phyloP scores from a whole-genome alignment of 1,284 basidiomycete genomes.

The Cronartium quercuum region DNA sequence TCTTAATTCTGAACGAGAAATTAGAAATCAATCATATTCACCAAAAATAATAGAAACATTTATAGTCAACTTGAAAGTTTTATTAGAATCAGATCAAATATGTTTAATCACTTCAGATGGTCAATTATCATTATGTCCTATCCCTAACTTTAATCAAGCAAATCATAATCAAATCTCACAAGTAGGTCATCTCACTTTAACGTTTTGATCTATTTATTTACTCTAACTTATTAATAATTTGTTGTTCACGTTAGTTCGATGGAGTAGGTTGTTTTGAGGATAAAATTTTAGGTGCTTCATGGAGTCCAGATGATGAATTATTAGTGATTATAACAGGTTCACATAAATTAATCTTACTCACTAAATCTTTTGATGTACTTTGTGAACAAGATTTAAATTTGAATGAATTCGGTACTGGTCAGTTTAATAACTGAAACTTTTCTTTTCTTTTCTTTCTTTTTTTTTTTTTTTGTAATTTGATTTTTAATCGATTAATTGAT shows the following conservation, averaged over 20 bases:
- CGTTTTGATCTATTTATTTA: neutral
- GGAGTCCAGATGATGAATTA: constrained; percentile 50
- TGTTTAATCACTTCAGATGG: constrained; percentile 34
- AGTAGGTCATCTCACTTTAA: neutral
- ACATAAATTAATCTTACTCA: constrained; percentile 48
- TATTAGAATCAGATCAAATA: constrained; percentile 28
- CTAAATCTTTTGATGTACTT: constrained; percentile 47
- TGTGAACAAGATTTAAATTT: constrained; percentile 45
- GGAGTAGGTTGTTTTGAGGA: constrained; percentile 47
- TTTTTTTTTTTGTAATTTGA: neutral
- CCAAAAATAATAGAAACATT: neutral
- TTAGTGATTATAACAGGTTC: constrained; percentile 44
- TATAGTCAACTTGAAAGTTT: constrained; percentile 19
- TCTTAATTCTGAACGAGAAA: neutral
- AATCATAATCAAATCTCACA: neutral
- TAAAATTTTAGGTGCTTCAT: constrained; percentile 46
- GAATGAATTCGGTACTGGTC: constrained; percentile 47
- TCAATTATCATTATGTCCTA: constrained; percentile 21
- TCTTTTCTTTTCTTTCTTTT: neutral
- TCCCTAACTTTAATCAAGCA: neutral
- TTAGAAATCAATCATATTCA: neutral
- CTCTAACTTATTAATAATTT: neutral
- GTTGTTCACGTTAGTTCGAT: neutral
- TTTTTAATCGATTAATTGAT: neutral
- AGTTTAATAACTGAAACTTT: constrained; percentile 14